Evolutionary conservation across 352 stramenopile genomes (phyloP), one percentile per base, ranked within the genome.

Genomic region (Phytophthora fragariae): DNA sequence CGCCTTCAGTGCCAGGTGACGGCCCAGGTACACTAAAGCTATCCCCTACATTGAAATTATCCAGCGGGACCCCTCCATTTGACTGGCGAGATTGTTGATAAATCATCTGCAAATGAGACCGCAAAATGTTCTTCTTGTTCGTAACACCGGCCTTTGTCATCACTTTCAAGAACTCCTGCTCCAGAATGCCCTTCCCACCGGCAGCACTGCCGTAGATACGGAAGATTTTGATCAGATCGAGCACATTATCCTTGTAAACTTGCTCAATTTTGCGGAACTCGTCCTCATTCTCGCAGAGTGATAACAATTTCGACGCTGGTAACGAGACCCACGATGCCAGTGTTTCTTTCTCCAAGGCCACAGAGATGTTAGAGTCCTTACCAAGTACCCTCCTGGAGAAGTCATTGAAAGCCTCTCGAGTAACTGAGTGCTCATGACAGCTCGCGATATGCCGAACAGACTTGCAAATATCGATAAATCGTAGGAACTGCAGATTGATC

Each of bases 201-300:
- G 80, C 80, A 1, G 80, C 85, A 41, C 83, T 91, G 44, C 86
- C 85, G 49, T 92, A 92, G 41, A 92, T 86, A 8, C 84, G 72
- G 70, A 93, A 95, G 11, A 95, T 91, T 61, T 93, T 92, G 68
- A 92, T 83, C n/a, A 95, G 70, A 19, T 92, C 85, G 14, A 95
- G 71, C 0, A 93, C 84, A 27, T 93, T 90, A 15, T 92, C 84
- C 47, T 90, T 91, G 63, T 90, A 93, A 0, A 95, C 80, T 8
- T 81, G 66, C 49, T 95, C 83, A 35, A 95, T 92, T 8, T 73
- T 67, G 0, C 52, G 60, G 27, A 93, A 76, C 29, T 95, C 86
- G n/a, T 90, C 84, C 52, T 89, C 79, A 17, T 65, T 82, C 24
- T 90, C 82, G 33, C 88, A 95, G 3, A 95, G 46, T 6, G 54